Base-by-base conservation (phyloP, 495 filamentous ascomycete species). In the Xylaria nigripes region DNA sequence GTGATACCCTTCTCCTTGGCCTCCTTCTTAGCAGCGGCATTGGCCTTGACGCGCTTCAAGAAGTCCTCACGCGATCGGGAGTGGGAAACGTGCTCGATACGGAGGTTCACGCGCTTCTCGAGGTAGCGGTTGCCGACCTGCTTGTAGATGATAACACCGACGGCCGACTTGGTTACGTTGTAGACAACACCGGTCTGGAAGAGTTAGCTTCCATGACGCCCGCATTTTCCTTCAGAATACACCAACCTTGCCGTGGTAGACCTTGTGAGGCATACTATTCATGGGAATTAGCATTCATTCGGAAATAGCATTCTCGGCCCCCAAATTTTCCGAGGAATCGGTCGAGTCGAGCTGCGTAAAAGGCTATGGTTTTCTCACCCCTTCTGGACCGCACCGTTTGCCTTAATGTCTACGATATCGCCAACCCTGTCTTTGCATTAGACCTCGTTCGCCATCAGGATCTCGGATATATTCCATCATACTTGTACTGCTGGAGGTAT, bases 81-180 rank as follows among this genome's bases (percentile, higher is more conserved):
- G 65, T 85, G 86, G 70, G 80, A 81, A 77, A 97, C 82, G 85
- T 98, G 93, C 85, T 98, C 93, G 75, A 97, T 79, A 70, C 93
- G 90, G 77, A 98, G 80, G 81, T 93, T 96, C 79, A 98, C 81
- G 72, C 93, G 92, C 87, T 98, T 97, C 86, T 97, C 93, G 70
- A 98, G 78, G 83, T 95, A 97, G 62, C 93, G 87, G 83, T 96
- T 90, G 77, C 86, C 85, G 71, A 98, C 93, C 70, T 88, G 85
- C 84, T 95, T 95, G 86, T 96, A 91, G 73, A 98, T 86, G 78
- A 96, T 94, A 73, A 98, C 88, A 71, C 93, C 93, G 68, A 97
- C 88, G 61, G 86, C 86, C 70, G 81, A 86, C 81, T 95, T 94
- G 71, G 92, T 96, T 62, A 95, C 90, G 79, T 95, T 96, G 84